A percentile compares a stretch with the other conserved stretches of the same genome.
Conservation (phyloP, 257 asterid genomes). For the Euphrasia confusa region DNA sequence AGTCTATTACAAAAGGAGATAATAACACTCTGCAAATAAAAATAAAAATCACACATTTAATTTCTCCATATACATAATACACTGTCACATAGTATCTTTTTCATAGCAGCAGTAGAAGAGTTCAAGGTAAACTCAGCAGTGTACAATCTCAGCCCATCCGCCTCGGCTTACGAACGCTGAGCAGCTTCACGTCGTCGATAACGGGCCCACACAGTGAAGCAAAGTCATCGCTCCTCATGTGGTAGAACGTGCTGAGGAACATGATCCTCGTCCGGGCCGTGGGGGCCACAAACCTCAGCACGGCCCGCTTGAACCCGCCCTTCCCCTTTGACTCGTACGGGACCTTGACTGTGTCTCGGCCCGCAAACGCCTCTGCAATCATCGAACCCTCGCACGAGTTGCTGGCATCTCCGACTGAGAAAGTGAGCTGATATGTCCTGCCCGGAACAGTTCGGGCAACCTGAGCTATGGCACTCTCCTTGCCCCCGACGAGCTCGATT, state of each 20-base stretch:
- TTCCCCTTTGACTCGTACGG: slow-evolving; percentile 85
- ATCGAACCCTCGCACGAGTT: slow-evolving; percentile 81
- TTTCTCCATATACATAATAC: no score
- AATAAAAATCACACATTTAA: no score
- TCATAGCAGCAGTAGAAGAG: no score
- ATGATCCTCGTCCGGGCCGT: slow-evolving; percentile 55
- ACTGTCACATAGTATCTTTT: no score
- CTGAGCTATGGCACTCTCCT: slow-evolving; percentile 94
- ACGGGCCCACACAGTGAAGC: slow-evolving; percentile 97
- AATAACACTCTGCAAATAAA: no score
- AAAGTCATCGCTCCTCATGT: slow-evolving; percentile 74
- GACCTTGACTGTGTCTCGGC: slow-evolving; percentile 58
- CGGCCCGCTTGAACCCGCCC: slow-evolving; percentile 81
- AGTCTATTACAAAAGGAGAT: no score
- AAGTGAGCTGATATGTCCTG: slow-evolving; percentile 60
- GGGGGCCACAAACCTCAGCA: slow-evolving; percentile 62
- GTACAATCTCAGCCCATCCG: no score
- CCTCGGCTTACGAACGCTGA: slow-evolving; percentile 47
- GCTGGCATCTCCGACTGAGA: slow-evolving; percentile 90
- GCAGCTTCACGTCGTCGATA: slow-evolving; percentile 66
- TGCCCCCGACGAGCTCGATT: slow-evolving; percentile 85
- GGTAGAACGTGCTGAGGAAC: slow-evolving; percentile 87
- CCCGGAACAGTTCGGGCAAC: slow-evolving; percentile 61
- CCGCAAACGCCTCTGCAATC: slow-evolving; percentile 94
- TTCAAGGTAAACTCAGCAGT: no score